These are phyloP conservation scores for Berberis vulgaris DNA, from an alignment of 164 flowering plant species.

Conservation along the genomic window DNA sequence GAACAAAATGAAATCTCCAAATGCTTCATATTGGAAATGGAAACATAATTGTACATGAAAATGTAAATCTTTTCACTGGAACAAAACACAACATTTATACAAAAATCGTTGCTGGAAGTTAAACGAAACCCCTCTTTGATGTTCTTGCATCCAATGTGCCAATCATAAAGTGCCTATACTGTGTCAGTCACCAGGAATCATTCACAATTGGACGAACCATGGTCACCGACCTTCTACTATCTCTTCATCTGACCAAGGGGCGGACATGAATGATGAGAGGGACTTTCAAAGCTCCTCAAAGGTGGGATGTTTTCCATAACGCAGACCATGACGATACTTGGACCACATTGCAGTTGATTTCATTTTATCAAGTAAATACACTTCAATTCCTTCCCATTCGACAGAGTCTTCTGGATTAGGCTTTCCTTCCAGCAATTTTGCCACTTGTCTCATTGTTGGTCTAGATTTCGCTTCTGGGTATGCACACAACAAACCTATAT, in stretches of 20 bases:
- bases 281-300: conserved; percentile 26
- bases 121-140: no score
- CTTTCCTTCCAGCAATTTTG: conserved; percentile 41
- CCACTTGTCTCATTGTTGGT: conserved; percentile 63
- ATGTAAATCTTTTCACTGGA: no score
- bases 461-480: conserved; percentile 37
- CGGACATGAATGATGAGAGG: conserved; percentile 27
- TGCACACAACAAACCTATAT: conserved; percentile 50
- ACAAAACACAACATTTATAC: no score
- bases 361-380: conserved; percentile 21
- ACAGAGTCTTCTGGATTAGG: conserved; percentile 16
- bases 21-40: no score
- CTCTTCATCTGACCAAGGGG: conserved; percentile 24
- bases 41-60: no score
- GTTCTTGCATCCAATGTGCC: not conserved
- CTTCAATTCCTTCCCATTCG: conserved; percentile 28
- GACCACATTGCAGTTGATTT: conserved; percentile 24
- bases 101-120: no score
- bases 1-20: no score
- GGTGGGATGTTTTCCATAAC: conserved; percentile 25
- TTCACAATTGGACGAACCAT: not conserved
- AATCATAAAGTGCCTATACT: not conserved
- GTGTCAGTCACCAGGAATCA: not conserved
- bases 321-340: not conserved
- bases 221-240: conserved; percentile 27